Evolutionary conservation across 1,284 basidiomycete species (phyloP).

Genomic region (Lignosus rhinocerotis): DNA sequence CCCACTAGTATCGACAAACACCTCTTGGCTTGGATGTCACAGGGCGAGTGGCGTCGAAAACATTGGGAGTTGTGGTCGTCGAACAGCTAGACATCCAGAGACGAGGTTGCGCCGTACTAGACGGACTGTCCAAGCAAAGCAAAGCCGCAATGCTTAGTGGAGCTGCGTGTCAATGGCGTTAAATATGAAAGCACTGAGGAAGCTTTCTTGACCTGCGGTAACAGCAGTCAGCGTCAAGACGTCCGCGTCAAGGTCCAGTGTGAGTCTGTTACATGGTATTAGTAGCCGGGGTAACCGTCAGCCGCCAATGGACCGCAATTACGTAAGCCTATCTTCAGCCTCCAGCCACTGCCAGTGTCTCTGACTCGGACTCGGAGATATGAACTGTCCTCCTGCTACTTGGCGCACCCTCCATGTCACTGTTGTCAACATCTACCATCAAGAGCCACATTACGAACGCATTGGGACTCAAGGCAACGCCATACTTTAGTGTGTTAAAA

Average conservation of each 20-base stretch:
- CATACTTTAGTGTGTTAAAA: slow-evolving; percentile 65
- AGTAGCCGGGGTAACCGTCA: neutral
- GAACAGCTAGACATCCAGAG: slow-evolving; percentile 7
- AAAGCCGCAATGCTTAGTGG: neutral
- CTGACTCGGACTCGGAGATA: no score
- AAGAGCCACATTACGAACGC: slow-evolving; percentile 64
- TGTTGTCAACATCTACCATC: slow-evolving; percentile 74
- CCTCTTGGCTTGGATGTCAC: slow-evolving; percentile 46
- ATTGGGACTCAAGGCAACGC: slow-evolving; percentile 58
- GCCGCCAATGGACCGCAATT: neutral
- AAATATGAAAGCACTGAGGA: neutral
- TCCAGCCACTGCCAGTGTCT: neutral
- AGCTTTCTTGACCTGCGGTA: slow-evolving; percentile 14
- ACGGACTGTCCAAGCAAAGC: neutral
- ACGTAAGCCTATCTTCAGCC: neutral
- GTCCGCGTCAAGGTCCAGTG: neutral
- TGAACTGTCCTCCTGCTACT: neutral
- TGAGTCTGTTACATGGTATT: no score
- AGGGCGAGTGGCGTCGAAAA: slow-evolving; percentile 40
- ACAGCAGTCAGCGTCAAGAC: slow-evolving; percentile 10
- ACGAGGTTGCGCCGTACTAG: neutral
- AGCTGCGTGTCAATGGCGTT: neutral
- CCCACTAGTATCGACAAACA: slow-evolving; percentile 27
- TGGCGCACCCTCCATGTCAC: slow-evolving; percentile 50
- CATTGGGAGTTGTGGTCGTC: neutral